These are phyloP conservation scores for Fusarium duplospermum DNA, from an alignment of 2,329 filamentous ascomycete species.

Conservation along the genomic window DNA sequence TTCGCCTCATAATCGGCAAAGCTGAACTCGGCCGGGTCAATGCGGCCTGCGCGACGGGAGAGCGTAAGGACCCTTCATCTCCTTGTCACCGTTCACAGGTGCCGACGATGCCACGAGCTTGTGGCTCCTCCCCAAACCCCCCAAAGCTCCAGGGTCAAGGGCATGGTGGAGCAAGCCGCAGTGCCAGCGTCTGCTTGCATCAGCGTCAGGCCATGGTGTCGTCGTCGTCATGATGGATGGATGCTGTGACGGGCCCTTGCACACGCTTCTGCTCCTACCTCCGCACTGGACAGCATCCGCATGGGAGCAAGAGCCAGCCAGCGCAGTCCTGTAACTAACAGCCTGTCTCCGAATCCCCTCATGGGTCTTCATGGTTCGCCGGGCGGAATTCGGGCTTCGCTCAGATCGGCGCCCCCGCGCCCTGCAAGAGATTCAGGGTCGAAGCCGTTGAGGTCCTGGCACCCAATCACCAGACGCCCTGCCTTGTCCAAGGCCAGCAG, in stretches of 20 bases:
- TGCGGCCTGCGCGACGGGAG: slow-evolving; percentile 23
- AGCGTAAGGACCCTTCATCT: slow-evolving; percentile 28
- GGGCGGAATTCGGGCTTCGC: slow-evolving; percentile 23
- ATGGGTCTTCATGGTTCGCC: slow-evolving; percentile 12
- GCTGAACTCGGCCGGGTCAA: slow-evolving; percentile 37
- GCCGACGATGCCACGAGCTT: slow-evolving; percentile 38
- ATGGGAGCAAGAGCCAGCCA: not conserved
- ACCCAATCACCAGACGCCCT: slow-evolving; percentile 23
- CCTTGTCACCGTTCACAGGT: slow-evolving; percentile 29
- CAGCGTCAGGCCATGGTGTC: slow-evolving; percentile 42
- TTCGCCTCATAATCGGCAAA: slow-evolving; percentile 36
- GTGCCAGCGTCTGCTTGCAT: slow-evolving; percentile 39
- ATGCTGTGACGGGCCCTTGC: slow-evolving; percentile 13
- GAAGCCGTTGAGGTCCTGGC: not conserved
- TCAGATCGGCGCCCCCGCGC: slow-evolving; percentile 14
- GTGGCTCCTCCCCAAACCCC: not conserved
- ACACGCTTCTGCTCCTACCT: not conserved
- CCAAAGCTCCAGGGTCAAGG: slow-evolving; percentile 20
- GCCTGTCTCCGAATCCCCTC: slow-evolving; percentile 3
- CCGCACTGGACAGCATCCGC: not conserved
- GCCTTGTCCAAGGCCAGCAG: slow-evolving; percentile 14
- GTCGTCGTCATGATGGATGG: slow-evolving; percentile 18
- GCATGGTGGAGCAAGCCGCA: slow-evolving; percentile 36
- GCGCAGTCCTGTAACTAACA: slow-evolving; percentile 11
- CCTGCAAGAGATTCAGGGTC: slow-evolving; percentile 11